phyloP scores from a whole-genome alignment of 371 early-diverging fungal genomes.

The Basidiobolus meristosporus region DNA sequence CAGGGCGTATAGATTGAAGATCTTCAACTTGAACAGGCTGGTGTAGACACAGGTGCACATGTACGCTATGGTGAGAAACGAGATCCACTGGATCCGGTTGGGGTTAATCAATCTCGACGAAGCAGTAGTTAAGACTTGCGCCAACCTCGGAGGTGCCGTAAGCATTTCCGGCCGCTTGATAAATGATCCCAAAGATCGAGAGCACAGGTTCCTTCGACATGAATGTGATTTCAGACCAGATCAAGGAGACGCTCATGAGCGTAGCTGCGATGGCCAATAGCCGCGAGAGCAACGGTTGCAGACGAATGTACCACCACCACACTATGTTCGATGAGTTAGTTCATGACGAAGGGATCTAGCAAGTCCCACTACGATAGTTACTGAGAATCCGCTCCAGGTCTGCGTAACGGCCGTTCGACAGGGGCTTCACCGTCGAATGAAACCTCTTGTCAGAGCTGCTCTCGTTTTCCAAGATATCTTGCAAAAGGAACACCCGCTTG shows the following conservation, averaged over 20 bases:
- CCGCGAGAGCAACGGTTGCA: constrained; percentile 42
- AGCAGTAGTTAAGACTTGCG: neutral
- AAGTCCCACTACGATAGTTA: neutral
- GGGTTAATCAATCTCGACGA: neutral
- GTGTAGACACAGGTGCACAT: constrained; percentile 86
- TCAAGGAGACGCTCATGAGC: constrained; percentile 38
- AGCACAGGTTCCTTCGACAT: constrained; percentile 28
- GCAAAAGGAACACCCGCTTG: constrained; percentile 40
- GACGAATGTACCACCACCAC: constrained; percentile 70
- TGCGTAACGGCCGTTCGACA: neutral
- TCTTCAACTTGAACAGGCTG: constrained; percentile 65
- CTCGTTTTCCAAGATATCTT: constrained; percentile 46
- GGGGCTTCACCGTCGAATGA: constrained; percentile 19
- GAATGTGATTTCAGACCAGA: constrained; percentile 89
- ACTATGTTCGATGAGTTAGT: constrained; percentile 13
- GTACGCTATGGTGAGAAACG: constrained; percentile 60
- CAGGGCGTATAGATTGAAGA: constrained; percentile 66
- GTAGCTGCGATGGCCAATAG: constrained; percentile 31
- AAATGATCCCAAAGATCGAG: constrained; percentile 27
- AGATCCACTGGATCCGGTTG: constrained; percentile 26
- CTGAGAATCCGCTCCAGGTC: neutral
- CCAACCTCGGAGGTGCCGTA: constrained; percentile 36
- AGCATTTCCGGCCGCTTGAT: constrained; percentile 18
- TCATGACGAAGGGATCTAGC: constrained; percentile 6
- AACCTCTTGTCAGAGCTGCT: constrained; percentile 23